Base-by-base conservation (phyloP, 1,284 basidiomycete species). In the Salmacisia buchloeana region DNA sequence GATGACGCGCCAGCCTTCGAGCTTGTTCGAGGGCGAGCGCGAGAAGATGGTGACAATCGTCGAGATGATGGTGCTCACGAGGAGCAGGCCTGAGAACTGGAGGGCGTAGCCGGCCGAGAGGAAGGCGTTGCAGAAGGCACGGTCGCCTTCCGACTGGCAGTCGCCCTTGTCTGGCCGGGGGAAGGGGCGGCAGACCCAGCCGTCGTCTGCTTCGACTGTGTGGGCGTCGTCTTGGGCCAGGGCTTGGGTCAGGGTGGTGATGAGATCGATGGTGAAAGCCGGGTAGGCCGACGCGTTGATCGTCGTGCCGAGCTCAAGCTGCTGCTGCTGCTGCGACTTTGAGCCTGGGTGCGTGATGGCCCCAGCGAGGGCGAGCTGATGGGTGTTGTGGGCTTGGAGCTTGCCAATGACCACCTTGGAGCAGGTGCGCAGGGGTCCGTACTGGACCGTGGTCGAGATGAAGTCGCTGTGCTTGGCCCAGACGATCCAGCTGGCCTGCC, bases 101-200 rank as follows among this genome's bases (percentile, higher is more conserved):
- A 54, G 49, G 13, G 27, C n/a, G 49, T 54, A 54, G 12, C 49
- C 49, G 10, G 49, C 49, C 25, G 49, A 18, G 49, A 54, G 49
- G 27, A 54, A 54, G 49, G 49, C 49, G 29, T 27, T 54, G 49
- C 49, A 54, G 49, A 54, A 54, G 49, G 49, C 25, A 18, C 49
- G 49, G 27, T 54, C 49, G 15, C 29, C 29, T 12, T 54, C 49
- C 15, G 49, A 54, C 29, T 54, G 31, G 49, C 49, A 54, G 49
- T 54, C 49, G n/a, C n/a, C n/a, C 21, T 54, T 9, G 29, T 54
- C 49, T n/a, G 49, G 31, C 31, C 34, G 49, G 15, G 49, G 49
- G 29, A 54, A 54, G 29, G 49, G 29, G 23, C 49, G 27, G 49
- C 49, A 54, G 29, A 54, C 49, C 15, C 25, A 54, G 15, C 49